These are phyloP conservation scores for Claviceps purpurea DNA, from an alignment of 2,329 filamentous ascomycete species.

Conservation along the genomic window DNA sequence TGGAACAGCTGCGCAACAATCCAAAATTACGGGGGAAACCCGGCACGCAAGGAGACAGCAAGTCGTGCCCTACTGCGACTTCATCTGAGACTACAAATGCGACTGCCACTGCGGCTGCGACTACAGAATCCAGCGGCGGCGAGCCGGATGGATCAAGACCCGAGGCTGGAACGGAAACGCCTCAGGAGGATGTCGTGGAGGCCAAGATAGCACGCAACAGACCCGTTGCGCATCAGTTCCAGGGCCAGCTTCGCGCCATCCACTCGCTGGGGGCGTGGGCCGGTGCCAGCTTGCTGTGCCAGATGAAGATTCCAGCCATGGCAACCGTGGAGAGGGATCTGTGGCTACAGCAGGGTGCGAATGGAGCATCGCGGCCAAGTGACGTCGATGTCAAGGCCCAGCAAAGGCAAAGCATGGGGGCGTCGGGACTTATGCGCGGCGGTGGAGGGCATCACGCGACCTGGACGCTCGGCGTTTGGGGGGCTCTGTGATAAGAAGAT, in stretches of 20 bases:
- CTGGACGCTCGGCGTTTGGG: conserved; percentile 54
- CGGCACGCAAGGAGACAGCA: conserved; percentile 9
- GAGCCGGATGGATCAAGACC: conserved; percentile 11
- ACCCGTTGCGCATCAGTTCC: conserved; percentile 27
- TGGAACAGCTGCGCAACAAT: conserved; percentile 38
- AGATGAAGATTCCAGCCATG: conserved; percentile 54
- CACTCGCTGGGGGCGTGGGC: conserved; percentile 62
- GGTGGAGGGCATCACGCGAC: conserved; percentile 28
- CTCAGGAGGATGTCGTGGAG: conserved; percentile 20
- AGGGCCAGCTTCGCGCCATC: conserved; percentile 50
- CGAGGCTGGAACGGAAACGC: conserved; percentile 13
- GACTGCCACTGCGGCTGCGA: conserved; percentile 5
- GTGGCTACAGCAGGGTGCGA: conserved; percentile 54
- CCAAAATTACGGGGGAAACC: conserved; percentile 23
- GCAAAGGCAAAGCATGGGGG: conserved; percentile 52
- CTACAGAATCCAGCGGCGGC: conserved; percentile 9
- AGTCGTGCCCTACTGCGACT: conserved; percentile 11
- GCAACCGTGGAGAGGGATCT: conserved; percentile 58
- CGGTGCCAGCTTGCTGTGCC: conserved; percentile 56
- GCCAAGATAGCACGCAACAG: conserved; percentile 23
- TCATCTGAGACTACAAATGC: conserved; percentile 8
- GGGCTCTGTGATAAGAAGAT: conserved; percentile 25
- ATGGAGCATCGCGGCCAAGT: conserved; percentile 44
- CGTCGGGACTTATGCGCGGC: conserved; percentile 31
- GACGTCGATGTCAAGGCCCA: conserved; percentile 46